Base-by-base conservation (phyloP, 176 grass and related monocot genomes). In the Bonia amplexicaulis region DNA sequence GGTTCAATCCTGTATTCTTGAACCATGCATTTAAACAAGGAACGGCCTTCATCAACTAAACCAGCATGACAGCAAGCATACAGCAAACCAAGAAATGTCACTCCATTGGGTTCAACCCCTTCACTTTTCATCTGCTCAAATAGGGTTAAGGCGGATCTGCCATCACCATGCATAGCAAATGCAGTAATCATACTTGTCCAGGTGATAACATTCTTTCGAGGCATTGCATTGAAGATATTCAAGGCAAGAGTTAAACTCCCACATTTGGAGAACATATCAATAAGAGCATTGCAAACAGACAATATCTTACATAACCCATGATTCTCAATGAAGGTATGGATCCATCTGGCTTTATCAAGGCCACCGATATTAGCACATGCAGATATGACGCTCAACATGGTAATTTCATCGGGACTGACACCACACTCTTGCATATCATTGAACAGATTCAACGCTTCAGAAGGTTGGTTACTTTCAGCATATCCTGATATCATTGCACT, bases 241-340 rank as follows among this genome's bases (percentile, higher is more conserved):
- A 77, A 82, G 47, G 93, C 96, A 90, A 85, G 55, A 74, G 12
- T 67, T 79, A 98, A 69, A 63, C 74, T 87, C 77, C 96, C 93
- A 78, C 96, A 98, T 86, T 98, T 98, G 27, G 93, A 91, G 42
- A 92, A 98, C 96, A 98, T 98, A 76, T 98, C 88, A 33, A 98
- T 92, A 75, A 95, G 92, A 89, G 93, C 93, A 92, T 95, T 98
- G 54, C 86, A 71, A 60, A 98, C 68, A 14, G 81, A 80, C 49
- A 98, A 41, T 62, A 71, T 63, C 41, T 60, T 86, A 85, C 29
- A 73, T 68, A 98, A 77, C 31, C 87, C 83, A 58, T 90, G 55
- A 48, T 90, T 95, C 59, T 82, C 60, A 40, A 90, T 59, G 20
- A 89, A 95, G 16, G 69, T 66, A 84, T 93, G 85, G 23, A 95